Conservation (phyloP, 2,329 filamentous ascomycete genomes). For the Ilyonectria sp. region DNA sequence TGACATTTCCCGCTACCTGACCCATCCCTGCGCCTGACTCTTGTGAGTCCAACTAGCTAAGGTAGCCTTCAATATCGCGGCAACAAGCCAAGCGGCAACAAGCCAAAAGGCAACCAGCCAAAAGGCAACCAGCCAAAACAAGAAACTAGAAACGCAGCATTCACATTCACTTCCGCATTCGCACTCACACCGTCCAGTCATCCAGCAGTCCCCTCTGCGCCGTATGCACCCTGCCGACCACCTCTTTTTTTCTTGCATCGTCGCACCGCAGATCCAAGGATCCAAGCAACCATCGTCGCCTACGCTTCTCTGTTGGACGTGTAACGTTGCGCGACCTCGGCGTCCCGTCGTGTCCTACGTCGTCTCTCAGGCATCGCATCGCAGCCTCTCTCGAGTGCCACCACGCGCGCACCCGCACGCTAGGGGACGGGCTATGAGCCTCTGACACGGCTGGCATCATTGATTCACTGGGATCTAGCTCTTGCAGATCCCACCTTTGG, state of each 20-base stretch:
- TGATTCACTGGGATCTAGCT: slow-evolving; percentile 21
- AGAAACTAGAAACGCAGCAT: neutral
- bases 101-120: neutral
- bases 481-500: slow-evolving; percentile 27
- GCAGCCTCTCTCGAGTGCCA: slow-evolving; percentile 8
- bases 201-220: neutral
- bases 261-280: slow-evolving; percentile 21
- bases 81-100: neutral
- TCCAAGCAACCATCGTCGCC: slow-evolving; percentile 22
- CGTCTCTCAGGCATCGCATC: slow-evolving; percentile 12
- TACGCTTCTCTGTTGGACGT: slow-evolving; percentile 32
- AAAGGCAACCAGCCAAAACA: neutral
- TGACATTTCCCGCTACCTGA: slow-evolving; percentile 23
- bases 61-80: neutral
- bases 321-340: slow-evolving; percentile 44
- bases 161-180: neutral
- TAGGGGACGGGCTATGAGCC: neutral
- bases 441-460: neutral
- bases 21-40: slow-evolving; percentile 16
- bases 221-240: neutral
- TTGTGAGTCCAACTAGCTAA: neutral
- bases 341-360: slow-evolving; percentile 30
- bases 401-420: neutral
- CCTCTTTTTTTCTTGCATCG: neutral
- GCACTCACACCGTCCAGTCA: neutral